Conservation (phyloP, 1,139 yeast genomes). For the Kodamaea sp. region DNA sequence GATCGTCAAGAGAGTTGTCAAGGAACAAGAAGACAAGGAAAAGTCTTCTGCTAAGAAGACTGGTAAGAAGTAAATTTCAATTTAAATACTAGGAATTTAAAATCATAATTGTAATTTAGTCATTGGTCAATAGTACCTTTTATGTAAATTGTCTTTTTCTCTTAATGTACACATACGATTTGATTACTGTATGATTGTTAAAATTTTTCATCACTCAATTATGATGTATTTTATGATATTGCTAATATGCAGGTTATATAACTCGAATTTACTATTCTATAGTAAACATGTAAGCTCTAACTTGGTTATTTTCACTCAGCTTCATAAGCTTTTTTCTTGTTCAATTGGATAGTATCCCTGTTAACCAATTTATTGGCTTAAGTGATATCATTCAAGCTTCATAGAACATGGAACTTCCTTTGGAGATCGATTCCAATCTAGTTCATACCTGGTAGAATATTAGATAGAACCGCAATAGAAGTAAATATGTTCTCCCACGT, state of each 20-base stretch:
- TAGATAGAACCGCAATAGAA: too few species aligned
- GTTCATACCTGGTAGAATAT: too few species aligned
- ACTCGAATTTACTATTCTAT: too few species aligned
- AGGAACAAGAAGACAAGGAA: slow-evolving; percentile 89
- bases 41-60: slow-evolving; percentile 53
- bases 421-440: not conserved
- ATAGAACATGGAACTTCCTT: not conserved
- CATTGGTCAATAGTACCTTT: slow-evolving; percentile 17
- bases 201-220: too few species aligned
- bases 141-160: slow-evolving; percentile 20
- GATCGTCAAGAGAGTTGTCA: slow-evolving; percentile 97
- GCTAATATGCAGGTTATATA: too few species aligned
- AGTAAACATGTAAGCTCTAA: too few species aligned
- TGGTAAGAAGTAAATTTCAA: slow-evolving; percentile 33
- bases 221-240: too few species aligned
- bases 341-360: not conserved
- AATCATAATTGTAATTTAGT: slow-evolving; percentile 18
- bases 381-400: too few species aligned
- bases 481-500: too few species aligned
- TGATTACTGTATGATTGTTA: too few species aligned
- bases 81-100: slow-evolving; percentile 7
- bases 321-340: too few species aligned
- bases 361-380: not conserved
- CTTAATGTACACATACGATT: slow-evolving; percentile 16
- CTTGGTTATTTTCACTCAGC: too few species aligned